Percentiles rank a stretch among this genome's conserved stretches.
Conservation (phyloP, 805 yeast species). For the Suhomyces faveliae region DNA sequence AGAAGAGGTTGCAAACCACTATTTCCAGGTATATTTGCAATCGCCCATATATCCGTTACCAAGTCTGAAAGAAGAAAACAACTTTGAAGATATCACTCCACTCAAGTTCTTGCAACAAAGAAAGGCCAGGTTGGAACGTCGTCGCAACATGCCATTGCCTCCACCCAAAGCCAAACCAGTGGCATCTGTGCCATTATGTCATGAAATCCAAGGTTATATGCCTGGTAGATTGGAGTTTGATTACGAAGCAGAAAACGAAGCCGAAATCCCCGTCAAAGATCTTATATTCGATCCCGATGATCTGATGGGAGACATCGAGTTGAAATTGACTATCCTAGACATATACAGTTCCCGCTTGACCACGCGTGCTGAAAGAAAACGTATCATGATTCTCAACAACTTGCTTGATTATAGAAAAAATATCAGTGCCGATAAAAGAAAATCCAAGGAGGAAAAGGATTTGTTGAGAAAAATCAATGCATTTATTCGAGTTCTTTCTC, state of each 20-base stretch:
- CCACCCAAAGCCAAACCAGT: constrained; percentile 83
- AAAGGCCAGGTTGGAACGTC: constrained; percentile 66
- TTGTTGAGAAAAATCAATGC: constrained; percentile 73
- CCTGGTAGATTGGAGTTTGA: constrained; percentile 98
- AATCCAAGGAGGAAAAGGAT: constrained; percentile 89
- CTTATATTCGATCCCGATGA: constrained; percentile 96
- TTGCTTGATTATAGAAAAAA: constrained; percentile 82
- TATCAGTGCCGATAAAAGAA: constrained; percentile 77
- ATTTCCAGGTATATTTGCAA: constrained; percentile 65
- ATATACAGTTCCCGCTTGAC: constrained; percentile 89
- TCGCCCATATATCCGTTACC: constrained; percentile 84
- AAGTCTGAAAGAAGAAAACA: constrained; percentile 57
- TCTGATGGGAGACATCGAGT: constrained; percentile 79
- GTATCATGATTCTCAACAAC: constrained; percentile 71
- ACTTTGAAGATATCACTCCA: constrained; percentile 60
- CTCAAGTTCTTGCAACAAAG: constrained; percentile 67
- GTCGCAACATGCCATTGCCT: constrained; percentile 72
- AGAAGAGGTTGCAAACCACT: constrained; percentile 89
- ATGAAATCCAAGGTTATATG: constrained; percentile 97
- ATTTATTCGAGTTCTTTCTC: constrained; percentile 75
- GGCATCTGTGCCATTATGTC: constrained; percentile 93
- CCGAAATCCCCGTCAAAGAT: constrained; percentile 90
- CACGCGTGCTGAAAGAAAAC: constrained; percentile 88
- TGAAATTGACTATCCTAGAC: constrained; percentile 82
- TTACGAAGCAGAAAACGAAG: constrained; percentile 94